phyloP scores from a whole-genome alignment of 805 yeast species.

The Kluyveromyces nonfermentans region DNA sequence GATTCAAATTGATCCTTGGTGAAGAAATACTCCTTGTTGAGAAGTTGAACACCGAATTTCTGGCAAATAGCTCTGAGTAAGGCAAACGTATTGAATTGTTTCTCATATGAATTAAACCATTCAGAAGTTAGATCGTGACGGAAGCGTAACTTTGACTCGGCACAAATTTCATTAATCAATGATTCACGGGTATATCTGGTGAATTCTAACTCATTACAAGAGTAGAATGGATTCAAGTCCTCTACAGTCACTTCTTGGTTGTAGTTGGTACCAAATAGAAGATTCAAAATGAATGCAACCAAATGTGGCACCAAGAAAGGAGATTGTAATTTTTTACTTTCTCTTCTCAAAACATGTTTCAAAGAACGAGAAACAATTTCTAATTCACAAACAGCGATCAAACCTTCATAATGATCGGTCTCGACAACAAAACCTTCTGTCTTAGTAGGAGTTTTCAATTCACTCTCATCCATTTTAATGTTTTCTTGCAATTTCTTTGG shows the following conservation, averaged over 20 bases:
- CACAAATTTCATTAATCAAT: slow-evolving; percentile 37
- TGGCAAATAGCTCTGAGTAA: slow-evolving; percentile 62
- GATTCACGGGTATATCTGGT: slow-evolving; percentile 37
- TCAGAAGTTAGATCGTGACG: slow-evolving; percentile 44
- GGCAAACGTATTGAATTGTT: slow-evolving; percentile 29
- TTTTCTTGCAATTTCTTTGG: slow-evolving; percentile 29
- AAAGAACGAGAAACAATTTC: slow-evolving; percentile 77
- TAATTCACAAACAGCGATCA: slow-evolving; percentile 35
- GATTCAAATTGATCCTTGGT: slow-evolving; percentile 32
- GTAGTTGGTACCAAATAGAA: slow-evolving; percentile 47
- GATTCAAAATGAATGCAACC: slow-evolving; percentile 63
- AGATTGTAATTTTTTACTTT: slow-evolving; percentile 39
- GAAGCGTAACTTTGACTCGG: slow-evolving; percentile 53
- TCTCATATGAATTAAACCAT: slow-evolving; percentile 36
- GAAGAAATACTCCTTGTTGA: slow-evolving; percentile 32
- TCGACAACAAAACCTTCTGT: slow-evolving; percentile 29
- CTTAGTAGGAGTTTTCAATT: slow-evolving; percentile 28
- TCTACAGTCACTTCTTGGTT: slow-evolving; percentile 34
- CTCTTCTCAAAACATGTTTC: slow-evolving; percentile 60
- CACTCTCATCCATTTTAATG: slow-evolving; percentile 25
- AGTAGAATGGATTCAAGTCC: slow-evolving; percentile 39
- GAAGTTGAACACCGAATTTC: slow-evolving; percentile 85
- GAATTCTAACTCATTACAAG: slow-evolving; percentile 34
- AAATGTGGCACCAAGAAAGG: slow-evolving; percentile 44
- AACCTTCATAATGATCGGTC: slow-evolving; percentile 34